Conservation (phyloP, 768 basidiomycete species). For the Lyophyllum semitale region DNA sequence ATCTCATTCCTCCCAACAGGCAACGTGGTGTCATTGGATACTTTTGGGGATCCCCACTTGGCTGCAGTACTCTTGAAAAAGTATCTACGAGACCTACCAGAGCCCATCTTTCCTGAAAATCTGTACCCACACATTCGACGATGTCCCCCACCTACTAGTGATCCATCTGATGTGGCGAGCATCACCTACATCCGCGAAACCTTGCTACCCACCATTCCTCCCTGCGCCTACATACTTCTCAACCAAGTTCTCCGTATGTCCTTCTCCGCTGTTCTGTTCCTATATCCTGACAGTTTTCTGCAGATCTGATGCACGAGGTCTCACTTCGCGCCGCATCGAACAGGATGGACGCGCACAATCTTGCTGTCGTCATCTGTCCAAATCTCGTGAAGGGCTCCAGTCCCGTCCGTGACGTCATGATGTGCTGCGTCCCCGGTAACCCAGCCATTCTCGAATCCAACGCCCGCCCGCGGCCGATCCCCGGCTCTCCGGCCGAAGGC, state of each 20-base stretch:
- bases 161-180: slow-evolving; percentile 56
- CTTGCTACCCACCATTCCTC: slow-evolving; percentile 66
- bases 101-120: slow-evolving; percentile 74
- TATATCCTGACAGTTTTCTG: slow-evolving; percentile 12
- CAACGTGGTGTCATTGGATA: slow-evolving; percentile 76
- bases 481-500: slow-evolving; percentile 34
- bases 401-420: slow-evolving; percentile 69
- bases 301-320: slow-evolving; percentile 81
- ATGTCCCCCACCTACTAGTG: slow-evolving; percentile 62
- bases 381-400: slow-evolving; percentile 76
- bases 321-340: slow-evolving; percentile 67
- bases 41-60: slow-evolving; percentile 75
- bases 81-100: slow-evolving; percentile 78
- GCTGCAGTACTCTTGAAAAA: slow-evolving; percentile 88
- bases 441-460: slow-evolving; percentile 37
- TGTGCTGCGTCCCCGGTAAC: slow-evolving; percentile 64
- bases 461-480: slow-evolving; percentile 12
- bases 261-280: slow-evolving; percentile 1
- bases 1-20: slow-evolving; percentile 39
- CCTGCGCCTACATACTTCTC: slow-evolving; percentile 73
- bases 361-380: slow-evolving; percentile 76
- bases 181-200: slow-evolving; percentile 69
- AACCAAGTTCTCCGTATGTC: slow-evolving; percentile 65
- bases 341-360: slow-evolving; percentile 83
- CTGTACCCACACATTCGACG: slow-evolving; percentile 65